These are phyloP conservation scores for Fusarium sp. DNA, from an alignment of 2,329 filamentous ascomycete species.

Conservation along the genomic window DNA sequence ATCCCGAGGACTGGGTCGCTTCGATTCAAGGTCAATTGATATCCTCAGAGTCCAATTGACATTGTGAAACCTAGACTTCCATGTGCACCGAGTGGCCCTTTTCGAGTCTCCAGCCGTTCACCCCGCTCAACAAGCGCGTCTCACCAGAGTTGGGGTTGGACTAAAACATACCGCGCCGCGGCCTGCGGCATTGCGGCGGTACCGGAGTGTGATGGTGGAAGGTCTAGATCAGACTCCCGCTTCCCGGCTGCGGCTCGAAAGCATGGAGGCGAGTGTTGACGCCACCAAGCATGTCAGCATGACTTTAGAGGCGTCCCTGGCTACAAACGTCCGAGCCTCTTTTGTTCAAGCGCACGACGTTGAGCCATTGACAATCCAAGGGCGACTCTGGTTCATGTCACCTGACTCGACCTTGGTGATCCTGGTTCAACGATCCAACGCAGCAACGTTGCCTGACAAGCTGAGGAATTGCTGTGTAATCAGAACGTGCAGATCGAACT, in stretches of 20 bases:
- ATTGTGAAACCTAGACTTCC: not conserved
- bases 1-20: not conserved
- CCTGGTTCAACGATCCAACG: not conserved
- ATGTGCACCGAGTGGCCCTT: not conserved
- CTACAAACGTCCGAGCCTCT: conserved; percentile 5
- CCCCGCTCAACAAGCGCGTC: conserved; percentile 30
- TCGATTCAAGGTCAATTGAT: conserved; percentile 18
- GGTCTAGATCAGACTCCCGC: conserved; percentile 27
- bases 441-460: not conserved
- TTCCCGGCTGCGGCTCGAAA: conserved; percentile 32
- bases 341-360: conserved; percentile 5
- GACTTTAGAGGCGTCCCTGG: conserved; percentile 22
- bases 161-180: conserved; percentile 17
- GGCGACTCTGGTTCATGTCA: conserved; percentile 13
- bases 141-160: conserved; percentile 21
- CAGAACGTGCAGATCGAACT: not conserved
- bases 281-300: conserved; percentile 40
- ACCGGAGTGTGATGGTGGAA: conserved; percentile 4
- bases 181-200: conserved; percentile 17
- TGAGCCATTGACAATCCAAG: conserved; percentile 3
- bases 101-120: conserved; percentile 10
- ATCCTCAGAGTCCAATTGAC: conserved; percentile 22
- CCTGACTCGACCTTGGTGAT: conserved; percentile 17
- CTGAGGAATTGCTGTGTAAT: not conserved
- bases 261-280: conserved; percentile 26